Conservation (phyloP, 352 stramenopile genomes). For the Phytophthora palmivora region DNA sequence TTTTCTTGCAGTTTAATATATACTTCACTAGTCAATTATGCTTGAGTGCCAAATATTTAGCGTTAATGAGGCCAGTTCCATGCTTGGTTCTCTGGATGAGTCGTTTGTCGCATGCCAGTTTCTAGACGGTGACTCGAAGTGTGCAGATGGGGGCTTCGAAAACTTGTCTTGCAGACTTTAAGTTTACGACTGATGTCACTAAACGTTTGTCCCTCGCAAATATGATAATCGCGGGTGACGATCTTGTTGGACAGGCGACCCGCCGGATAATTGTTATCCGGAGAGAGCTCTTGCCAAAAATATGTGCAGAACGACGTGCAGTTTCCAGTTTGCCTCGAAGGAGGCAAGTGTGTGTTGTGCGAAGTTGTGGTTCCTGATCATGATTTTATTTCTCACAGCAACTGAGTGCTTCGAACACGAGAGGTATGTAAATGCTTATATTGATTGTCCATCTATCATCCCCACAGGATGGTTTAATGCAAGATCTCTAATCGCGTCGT, state of each 20-base stretch:
- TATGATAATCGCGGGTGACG: conserved; percentile 6
- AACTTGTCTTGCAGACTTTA: not conserved
- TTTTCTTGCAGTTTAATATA: not conserved
- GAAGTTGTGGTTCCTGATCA: not conserved
- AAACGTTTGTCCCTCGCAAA: not conserved
- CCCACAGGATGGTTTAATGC: not conserved
- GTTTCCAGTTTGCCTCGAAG: conserved; percentile 40
- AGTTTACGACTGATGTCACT: conserved; percentile 1
- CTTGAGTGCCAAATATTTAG: conserved; percentile 7
- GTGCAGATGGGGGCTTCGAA: not conserved
- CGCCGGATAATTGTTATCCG: conserved; percentile 32
- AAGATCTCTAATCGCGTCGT: conserved; percentile 12
- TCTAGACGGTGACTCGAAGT: not conserved
- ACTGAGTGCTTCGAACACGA: not conserved
- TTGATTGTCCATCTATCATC: no score
- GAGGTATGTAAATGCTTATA: conserved; percentile 1
- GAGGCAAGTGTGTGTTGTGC: conserved; percentile 15
- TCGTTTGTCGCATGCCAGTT: conserved; percentile 26
- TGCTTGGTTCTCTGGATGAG: no score
- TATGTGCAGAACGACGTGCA: conserved; percentile 43
- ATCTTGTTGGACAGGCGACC: conserved; percentile 31
- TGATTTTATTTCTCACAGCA: not conserved
- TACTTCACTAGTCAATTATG: no score
- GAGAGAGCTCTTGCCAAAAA: conserved; percentile 39
- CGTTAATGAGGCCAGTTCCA: conserved; percentile 26